A percentile compares a stretch with the other conserved stretches of the same genome.
Evolutionary conservation across 2,329 filamentous ascomycete genomes (phyloP).

Genomic region (Aspergillus versicolor): DNA sequence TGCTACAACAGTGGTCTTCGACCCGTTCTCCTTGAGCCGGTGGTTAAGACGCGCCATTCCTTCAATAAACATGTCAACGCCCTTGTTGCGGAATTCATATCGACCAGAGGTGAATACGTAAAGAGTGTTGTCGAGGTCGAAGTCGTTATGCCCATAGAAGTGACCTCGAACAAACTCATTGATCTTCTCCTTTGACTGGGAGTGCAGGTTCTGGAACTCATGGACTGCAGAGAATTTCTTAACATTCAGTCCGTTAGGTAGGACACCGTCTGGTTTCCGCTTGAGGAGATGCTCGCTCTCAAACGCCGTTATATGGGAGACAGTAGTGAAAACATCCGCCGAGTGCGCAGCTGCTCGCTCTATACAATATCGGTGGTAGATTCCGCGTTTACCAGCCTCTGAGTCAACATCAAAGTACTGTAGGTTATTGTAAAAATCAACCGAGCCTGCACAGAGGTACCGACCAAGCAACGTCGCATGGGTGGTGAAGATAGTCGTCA

Average conservation of each 20-base stretch:
- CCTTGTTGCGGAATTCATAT: slow-evolving; percentile 98
- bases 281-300: slow-evolving; percentile 97
- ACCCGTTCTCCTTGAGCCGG: slow-evolving; percentile 77
- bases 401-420: slow-evolving; percentile 95
- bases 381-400: slow-evolving; percentile 95
- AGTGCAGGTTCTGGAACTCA: slow-evolving; percentile 98
- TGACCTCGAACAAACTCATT: slow-evolving; percentile 97
- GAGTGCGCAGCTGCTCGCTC: slow-evolving; percentile 90
- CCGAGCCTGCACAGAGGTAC: slow-evolving; percentile 94
- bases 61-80: slow-evolving; percentile 99
- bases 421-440: slow-evolving; percentile 99
- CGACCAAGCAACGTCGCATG: slow-evolving; percentile 93
- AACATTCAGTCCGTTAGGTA: slow-evolving; percentile 96
- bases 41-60: slow-evolving; percentile 93
- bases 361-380: slow-evolving; percentile 98
- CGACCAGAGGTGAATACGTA: slow-evolving; percentile 97
- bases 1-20: slow-evolving; percentile 90
- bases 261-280: slow-evolving; percentile 92
- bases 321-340: slow-evolving; percentile 96
- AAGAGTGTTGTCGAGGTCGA: slow-evolving; percentile 92
- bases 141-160: slow-evolving; percentile 98
- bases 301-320: slow-evolving; percentile 97
- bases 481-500: slow-evolving; percentile 98
- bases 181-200: slow-evolving; percentile 95
- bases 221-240: slow-evolving; percentile 98